These are phyloP conservation scores for Trichocladium uniseriatum DNA, from an alignment of 495 filamentous ascomycete genomes.

Conservation along the genomic window DNA sequence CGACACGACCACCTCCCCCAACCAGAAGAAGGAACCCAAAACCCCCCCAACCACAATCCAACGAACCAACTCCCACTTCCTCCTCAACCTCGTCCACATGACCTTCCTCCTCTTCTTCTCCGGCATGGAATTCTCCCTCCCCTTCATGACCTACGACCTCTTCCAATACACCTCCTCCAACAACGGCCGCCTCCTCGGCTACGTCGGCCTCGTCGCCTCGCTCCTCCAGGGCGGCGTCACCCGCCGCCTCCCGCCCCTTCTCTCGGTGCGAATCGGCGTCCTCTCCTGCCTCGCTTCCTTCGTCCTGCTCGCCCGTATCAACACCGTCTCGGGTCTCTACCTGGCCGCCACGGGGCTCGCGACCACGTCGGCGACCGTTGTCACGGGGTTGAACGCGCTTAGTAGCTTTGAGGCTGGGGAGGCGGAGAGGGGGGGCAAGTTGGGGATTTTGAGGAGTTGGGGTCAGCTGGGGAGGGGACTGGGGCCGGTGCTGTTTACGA, in stretches of 20 bases:
- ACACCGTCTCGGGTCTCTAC: constrained; percentile 60
- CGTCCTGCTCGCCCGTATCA: constrained; percentile 62
- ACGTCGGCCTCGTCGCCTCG: constrained; percentile 87
- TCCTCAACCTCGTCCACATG: constrained; percentile 85
- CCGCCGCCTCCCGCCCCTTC: constrained; percentile 67
- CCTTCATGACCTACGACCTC: constrained; percentile 93
- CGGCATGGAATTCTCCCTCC: constrained; percentile 91
- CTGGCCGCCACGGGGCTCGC: constrained; percentile 72
- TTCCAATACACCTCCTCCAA: constrained; percentile 69
- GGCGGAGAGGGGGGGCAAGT: constrained; percentile 70
- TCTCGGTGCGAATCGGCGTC: constrained; percentile 71
- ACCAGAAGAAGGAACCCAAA: constrained; percentile 20
- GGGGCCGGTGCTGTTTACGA: constrained; percentile 83
- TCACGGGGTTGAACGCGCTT: constrained; percentile 85
- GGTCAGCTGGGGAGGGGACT: constrained; percentile 80
- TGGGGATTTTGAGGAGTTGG: constrained; percentile 74
- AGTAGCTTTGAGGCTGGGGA: constrained; percentile 80
- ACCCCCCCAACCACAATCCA: constrained; percentile 17
- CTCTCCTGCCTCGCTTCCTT: constrained; percentile 69
- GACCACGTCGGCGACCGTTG: constrained; percentile 83
- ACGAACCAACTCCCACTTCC: constrained; percentile 67
- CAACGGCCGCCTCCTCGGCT: constrained; percentile 82
- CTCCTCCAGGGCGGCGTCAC: constrained; percentile 80
- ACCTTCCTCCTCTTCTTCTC: constrained; percentile 93
- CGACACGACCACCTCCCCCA: constrained; percentile 4